These are phyloP conservation scores for Trichophyton verrucosum DNA, from an alignment of 2,329 filamentous ascomycete genomes.

Conservation along the genomic window DNA sequence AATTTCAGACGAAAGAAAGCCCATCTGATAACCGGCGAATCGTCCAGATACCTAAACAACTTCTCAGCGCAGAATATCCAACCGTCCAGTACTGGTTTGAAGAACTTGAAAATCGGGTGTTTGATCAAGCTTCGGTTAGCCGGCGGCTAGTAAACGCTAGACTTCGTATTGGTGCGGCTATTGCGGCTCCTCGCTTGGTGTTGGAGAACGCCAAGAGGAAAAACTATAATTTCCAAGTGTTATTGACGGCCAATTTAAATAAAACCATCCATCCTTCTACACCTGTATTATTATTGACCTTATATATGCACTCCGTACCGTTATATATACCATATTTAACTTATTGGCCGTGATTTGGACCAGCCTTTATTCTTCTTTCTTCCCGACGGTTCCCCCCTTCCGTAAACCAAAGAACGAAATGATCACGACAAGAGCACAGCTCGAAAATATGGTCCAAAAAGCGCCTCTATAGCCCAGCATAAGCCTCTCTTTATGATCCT, in stretches of 20 bases:
- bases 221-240: too few relatives aligned
- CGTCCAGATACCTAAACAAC: neutral
- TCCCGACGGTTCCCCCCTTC: constrained; percentile 9
- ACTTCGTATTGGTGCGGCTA: neutral
- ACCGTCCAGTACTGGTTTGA: neutral
- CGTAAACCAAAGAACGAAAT: constrained; percentile 11
- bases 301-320: too few relatives aligned
- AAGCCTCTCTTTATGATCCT: neutral
- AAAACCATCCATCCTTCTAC: too few relatives aligned
- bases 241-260: too few relatives aligned
- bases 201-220: too few relatives aligned
- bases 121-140: neutral
- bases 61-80: neutral
- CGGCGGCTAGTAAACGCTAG: neutral
- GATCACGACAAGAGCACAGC: constrained; percentile 7
- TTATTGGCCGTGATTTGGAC: too few relatives aligned
- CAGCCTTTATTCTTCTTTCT: constrained; percentile 1
- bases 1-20: neutral
- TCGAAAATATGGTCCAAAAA: constrained; percentile 13
- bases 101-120: neutral
- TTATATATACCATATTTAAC: too few relatives aligned
- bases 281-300: too few relatives aligned
- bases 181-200: neutral
- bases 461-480: constrained; percentile 10
- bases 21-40: neutral